A percentile compares a stretch with the other conserved stretches of the same genome.
These are phyloP conservation scores for Viola odorata DNA, from an alignment of 345 rosid genomes.

Conservation along the genomic window DNA sequence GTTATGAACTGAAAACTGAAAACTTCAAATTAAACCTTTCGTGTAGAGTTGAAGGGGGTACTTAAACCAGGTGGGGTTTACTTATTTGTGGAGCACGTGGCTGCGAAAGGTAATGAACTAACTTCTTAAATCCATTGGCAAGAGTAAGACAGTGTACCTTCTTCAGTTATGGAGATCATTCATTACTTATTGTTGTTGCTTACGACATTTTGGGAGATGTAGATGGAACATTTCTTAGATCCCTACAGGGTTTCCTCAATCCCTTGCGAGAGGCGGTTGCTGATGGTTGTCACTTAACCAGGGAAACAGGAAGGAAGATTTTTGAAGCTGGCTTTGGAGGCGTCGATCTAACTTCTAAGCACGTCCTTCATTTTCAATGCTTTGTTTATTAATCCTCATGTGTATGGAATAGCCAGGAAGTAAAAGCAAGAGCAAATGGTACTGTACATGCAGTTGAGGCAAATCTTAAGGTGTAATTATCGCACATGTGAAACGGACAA, in stretches of 20 bases:
- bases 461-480: too few species aligned
- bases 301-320: slow-evolving; percentile 57
- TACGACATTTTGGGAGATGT: slow-evolving; percentile 6
- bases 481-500: too few species aligned
- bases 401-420: slow-evolving; percentile 64
- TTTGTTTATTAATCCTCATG: slow-evolving; percentile 47
- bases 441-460: too few species aligned
- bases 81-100: slow-evolving; percentile 81
- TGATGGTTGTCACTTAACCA: slow-evolving; percentile 77
- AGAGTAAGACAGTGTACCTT: background rate
- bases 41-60: slow-evolving; percentile 67
- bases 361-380: slow-evolving; percentile 33
- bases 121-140: background rate
- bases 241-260: slow-evolving; percentile 50
- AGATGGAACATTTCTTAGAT: slow-evolving; percentile 69
- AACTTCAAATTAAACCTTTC: slow-evolving; percentile 1
- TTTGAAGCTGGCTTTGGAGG: slow-evolving; percentile 51
- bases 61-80: slow-evolving; percentile 74
- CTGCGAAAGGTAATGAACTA: slow-evolving; percentile 59
- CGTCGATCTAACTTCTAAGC: slow-evolving; percentile 43
- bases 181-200: background rate
- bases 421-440: slow-evolving; percentile 14
- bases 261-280: slow-evolving; percentile 64
- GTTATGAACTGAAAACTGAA: background rate
- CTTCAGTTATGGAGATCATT: background rate